phyloP scores from a whole-genome alignment of 208 protist genomes.

The Strigomonas oncopelti region DNA sequence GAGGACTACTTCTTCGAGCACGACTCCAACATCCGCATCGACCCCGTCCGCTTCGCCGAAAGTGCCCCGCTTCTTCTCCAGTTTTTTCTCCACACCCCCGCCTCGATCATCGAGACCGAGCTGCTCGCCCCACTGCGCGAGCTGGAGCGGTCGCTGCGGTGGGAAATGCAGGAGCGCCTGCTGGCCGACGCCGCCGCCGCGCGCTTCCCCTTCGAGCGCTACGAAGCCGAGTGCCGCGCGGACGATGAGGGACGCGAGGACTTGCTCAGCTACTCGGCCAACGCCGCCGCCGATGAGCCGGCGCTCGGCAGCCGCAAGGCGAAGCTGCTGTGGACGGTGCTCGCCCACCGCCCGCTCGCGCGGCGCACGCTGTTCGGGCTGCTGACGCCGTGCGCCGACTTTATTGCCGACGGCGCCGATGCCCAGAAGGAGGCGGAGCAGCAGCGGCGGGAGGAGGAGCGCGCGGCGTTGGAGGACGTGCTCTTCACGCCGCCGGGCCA shows the following conservation, averaged over 20 bases:
- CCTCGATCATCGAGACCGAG: conserved; percentile 23
- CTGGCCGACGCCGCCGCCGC: conserved; percentile 8
- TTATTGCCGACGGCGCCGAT: background rate
- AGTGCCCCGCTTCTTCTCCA: conserved; percentile 32
- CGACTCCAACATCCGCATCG: conserved; percentile 29
- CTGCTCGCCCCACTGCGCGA: conserved; percentile 27
- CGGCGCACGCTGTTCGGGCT: conserved; percentile 8
- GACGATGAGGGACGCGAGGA: background rate
- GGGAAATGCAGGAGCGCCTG: conserved; percentile 20
- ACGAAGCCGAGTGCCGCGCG: background rate
- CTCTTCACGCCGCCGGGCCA: background rate
- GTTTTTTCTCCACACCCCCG: conserved; percentile 32
- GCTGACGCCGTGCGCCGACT: conserved; percentile 2
- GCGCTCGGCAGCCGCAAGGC: background rate
- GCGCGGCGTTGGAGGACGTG: background rate
- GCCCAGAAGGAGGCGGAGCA: background rate
- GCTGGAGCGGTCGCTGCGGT: conserved; percentile 15
- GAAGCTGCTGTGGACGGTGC: conserved; percentile 4
- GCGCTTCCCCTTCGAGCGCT: background rate
- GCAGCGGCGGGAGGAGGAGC: background rate
- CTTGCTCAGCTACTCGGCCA: background rate
- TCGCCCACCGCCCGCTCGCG: background rate
- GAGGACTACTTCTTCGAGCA: conserved; percentile 47
- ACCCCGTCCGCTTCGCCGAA: conserved; percentile 39
- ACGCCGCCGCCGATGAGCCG: background rate